These are phyloP conservation scores for Alternaria panax DNA, from an alignment of 2,329 filamentous ascomycete species.

Conservation along the genomic window DNA sequence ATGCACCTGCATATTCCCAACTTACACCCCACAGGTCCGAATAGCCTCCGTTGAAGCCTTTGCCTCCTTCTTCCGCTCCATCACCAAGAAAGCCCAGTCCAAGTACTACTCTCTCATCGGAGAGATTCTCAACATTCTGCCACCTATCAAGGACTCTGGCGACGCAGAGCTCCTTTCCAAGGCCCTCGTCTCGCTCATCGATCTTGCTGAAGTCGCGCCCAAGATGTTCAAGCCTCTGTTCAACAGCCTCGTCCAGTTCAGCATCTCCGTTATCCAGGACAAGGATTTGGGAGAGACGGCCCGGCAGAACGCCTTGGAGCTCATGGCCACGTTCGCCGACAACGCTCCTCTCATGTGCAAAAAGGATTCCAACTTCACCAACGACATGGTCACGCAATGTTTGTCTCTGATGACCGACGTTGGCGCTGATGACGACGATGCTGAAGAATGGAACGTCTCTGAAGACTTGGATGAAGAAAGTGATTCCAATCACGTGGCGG, in stretches of 20 bases:
- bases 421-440: constrained; percentile 92
- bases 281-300: constrained; percentile 91
- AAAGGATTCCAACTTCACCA: constrained; percentile 89
- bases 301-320: constrained; percentile 91
- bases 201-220: constrained; percentile 89
- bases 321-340: constrained; percentile 98
- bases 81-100: constrained; percentile 83
- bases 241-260: constrained; percentile 89
- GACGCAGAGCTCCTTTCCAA: constrained; percentile 92
- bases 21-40: constrained; percentile 69
- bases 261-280: constrained; percentile 90
- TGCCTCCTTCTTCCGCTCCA: constrained; percentile 90
- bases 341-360: constrained; percentile 93
- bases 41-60: constrained; percentile 97
- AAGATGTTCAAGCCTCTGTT: constrained; percentile 99
- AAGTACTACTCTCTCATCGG: constrained; percentile 90
- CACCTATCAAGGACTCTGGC: constrained; percentile 88
- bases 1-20: not conserved
- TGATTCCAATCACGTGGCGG: constrained; percentile 95
- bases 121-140: constrained; percentile 91
- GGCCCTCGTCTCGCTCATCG: constrained; percentile 88
- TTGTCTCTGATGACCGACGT: constrained; percentile 98
- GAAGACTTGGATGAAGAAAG: constrained; percentile 98
- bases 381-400: constrained; percentile 98
- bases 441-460: constrained; percentile 87